These are phyloP conservation scores for Scedosporium aurantiacum DNA, from an alignment of 2,329 filamentous ascomycete genomes.

Conservation along the genomic window DNA sequence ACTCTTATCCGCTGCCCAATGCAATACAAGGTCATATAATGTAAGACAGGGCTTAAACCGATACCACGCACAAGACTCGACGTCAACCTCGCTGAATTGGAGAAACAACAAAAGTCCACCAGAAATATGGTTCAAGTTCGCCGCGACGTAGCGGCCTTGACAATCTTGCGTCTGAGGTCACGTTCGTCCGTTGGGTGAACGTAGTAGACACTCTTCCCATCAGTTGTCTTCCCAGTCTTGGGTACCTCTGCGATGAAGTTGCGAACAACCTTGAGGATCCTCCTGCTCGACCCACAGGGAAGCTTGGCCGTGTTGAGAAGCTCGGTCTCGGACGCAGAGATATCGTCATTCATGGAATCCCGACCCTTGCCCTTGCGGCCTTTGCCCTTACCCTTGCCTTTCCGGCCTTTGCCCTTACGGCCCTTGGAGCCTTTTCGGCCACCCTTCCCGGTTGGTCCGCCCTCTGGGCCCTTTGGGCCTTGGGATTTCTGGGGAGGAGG, in stretches of 20 bases:
- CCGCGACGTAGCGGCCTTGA: not conserved
- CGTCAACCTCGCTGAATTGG: no score
- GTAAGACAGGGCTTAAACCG: no score
- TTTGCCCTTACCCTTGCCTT: not conserved
- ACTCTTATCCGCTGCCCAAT: no score
- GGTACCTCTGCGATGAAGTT: not conserved
- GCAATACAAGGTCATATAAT: no score
- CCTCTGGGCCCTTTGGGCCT: not conserved
- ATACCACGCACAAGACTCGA: no score
- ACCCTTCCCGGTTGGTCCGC: not conserved
- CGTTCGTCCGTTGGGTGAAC: not conserved
- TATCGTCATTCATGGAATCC: no score
- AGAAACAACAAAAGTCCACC: not conserved
- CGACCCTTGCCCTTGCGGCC: not conserved
- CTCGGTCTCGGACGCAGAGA: not conserved
- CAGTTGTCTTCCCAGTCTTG: not conserved
- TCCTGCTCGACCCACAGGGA: not conserved
- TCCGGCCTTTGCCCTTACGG: not conserved
- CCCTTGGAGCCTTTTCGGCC: not conserved
- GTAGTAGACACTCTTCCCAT: not conserved
- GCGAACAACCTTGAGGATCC: not conserved
- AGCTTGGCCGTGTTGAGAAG: not conserved
- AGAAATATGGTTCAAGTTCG: not conserved
- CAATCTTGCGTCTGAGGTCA: not conserved
- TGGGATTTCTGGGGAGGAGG: not conserved